A percentile compares a stretch with the other conserved stretches of the same genome.
Evolutionary conservation across 2,329 filamentous ascomycete genomes (phyloP).

Genomic region (Diaporthe citriasiana): DNA sequence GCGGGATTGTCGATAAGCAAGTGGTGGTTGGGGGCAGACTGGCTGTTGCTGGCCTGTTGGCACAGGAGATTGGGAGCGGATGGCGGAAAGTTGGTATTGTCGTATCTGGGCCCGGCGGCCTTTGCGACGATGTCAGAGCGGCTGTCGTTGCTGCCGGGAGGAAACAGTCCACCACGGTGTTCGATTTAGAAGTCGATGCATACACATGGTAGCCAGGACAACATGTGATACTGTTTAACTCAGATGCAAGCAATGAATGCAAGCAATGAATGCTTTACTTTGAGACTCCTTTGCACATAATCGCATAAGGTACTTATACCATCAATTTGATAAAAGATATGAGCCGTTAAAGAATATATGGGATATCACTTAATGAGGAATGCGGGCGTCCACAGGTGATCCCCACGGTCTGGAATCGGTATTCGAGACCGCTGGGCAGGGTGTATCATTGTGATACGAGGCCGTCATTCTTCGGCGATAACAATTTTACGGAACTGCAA

Average conservation of each 20-base stretch:
- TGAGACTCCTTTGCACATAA: neutral
- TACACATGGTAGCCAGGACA: neutral
- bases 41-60: neutral
- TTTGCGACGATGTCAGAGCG: neutral
- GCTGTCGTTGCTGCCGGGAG: neutral
- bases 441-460: too few relatives aligned
- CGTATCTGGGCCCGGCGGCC: neutral
- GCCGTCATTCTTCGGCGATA: too few relatives aligned
- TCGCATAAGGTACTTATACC: neutral
- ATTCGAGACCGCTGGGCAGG: too few relatives aligned
- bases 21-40: neutral
- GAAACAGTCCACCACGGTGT: neutral
- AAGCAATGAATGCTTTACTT: too few relatives aligned
- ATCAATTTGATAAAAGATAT: too few relatives aligned
- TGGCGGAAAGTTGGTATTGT: slow-evolving; percentile 4
- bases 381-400: too few relatives aligned
- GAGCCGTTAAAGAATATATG: too few relatives aligned
- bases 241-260: neutral
- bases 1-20: neutral
- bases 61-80: neutral
- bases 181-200: neutral
- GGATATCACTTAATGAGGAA: too few relatives aligned
- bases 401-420: too few relatives aligned
- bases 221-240: neutral
- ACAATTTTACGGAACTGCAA: neutral